Base-by-base conservation (phyloP, 805 yeast genomes). In the Tetrapisispora nanseiensis region DNA sequence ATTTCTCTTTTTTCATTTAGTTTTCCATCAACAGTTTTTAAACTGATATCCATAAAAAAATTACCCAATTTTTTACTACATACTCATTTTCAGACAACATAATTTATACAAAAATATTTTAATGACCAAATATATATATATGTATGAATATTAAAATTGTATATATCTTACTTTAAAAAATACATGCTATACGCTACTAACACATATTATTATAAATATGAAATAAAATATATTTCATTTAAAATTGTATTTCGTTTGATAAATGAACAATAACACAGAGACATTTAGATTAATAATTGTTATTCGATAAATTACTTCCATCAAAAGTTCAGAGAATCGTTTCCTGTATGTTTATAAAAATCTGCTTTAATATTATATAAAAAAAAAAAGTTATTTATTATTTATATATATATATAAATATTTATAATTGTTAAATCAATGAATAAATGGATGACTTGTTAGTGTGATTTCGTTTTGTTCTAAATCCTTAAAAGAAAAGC, bases 401-500 rank as follows among this genome's bases (percentile, higher is more conserved):
- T 26, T 21, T 28, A 27, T 33, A 23, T 34, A 16, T 32, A 32
- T 39, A 32, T 39, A 39, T 39, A 33, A 39, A 35, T 35, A 42
- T 26, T 26, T 26, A 26, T 26, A 36, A 37, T 36, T 20, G 26
- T 15, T 21, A 24, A 40, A 35, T 39, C 35, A 40, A 31, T 40
- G 35, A 37, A 33, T 37, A 27, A 44, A 36, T 40, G 27, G 34
- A 27, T 36, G 37, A 34, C 19, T 22, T 8, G 15, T 6, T n/a
- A 16, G 26, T 6, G 8, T 22, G 32, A 35, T 26, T 28, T 23
- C 20, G 9, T 7, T 3, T 18, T 10, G 4, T 7, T 16, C 19
- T 16, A 15, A 13, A 7, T 16, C 12, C 5, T 16, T 9, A 15
- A 10, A 27, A 27, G 12, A n/a, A n/a, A n/a, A n/a, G n/a, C n/a